A percentile compares a stretch with the other conserved stretches of the same genome.
phyloP scores from a whole-genome alignment of 1,284 basidiomycete species.

The Malassezia restricta region DNA sequence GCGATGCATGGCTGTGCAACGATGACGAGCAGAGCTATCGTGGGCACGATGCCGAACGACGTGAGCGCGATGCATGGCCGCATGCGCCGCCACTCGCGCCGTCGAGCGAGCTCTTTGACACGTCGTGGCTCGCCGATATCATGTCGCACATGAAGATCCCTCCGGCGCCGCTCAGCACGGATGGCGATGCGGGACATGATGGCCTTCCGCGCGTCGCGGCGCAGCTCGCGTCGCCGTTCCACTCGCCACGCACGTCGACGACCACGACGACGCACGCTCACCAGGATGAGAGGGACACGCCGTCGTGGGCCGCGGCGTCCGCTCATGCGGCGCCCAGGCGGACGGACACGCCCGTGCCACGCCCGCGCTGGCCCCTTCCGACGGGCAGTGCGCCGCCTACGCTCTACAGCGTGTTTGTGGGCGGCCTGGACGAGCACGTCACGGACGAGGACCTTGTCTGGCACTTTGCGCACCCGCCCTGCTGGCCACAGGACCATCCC shows the following conservation, averaged over 20 bases:
- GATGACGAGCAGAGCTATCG: no score
- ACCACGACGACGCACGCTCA: neutral
- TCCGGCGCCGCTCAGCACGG: neutral
- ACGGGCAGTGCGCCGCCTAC: neutral
- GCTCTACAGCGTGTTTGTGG: constrained; percentile 28
- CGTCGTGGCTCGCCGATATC: neutral
- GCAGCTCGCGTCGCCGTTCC: neutral
- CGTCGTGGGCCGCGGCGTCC: no score
- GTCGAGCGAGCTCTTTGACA: neutral
- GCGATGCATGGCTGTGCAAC: no score
- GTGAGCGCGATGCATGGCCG: neutral
- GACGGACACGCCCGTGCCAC: no score
- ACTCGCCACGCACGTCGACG: neutral
- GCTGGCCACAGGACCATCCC: constrained; percentile 33
- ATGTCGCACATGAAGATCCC: neutral
- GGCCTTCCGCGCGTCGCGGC: neutral
- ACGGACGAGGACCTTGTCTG: constrained; percentile 36
- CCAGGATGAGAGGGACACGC: no score
- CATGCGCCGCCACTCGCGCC: no score
- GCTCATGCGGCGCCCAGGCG: no score
- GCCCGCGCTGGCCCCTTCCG: no score
- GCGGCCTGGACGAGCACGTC: constrained; percentile 30
- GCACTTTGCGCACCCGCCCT: constrained; percentile 34
- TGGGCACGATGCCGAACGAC: no score
- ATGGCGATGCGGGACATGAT: neutral